Evolutionary conservation across 2,329 filamentous ascomycete species (phyloP).

Genomic region (Lachnellula cervina): DNA sequence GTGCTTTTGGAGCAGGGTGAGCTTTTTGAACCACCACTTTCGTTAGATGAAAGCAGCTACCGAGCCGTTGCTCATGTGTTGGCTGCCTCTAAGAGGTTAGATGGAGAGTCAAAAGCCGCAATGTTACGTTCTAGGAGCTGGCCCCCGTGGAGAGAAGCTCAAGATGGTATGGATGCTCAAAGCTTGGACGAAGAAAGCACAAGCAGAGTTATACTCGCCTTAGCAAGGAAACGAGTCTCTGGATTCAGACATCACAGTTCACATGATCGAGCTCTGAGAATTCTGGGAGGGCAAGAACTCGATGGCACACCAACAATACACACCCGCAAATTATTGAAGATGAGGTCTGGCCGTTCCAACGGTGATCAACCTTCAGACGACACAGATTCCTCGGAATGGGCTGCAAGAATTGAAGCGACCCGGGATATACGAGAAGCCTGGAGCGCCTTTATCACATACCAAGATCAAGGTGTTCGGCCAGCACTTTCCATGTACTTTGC

Average conservation of each 20-base stretch:
- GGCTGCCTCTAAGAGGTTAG: slow-evolving; percentile 48
- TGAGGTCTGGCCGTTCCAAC: background rate
- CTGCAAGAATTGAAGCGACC: slow-evolving; percentile 52
- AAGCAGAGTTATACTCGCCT: slow-evolving; percentile 49
- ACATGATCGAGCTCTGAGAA: slow-evolving; percentile 45
- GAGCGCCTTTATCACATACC: slow-evolving; percentile 37
- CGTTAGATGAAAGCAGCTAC: slow-evolving; percentile 49
- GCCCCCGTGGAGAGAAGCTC: slow-evolving; percentile 55
- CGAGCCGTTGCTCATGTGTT: slow-evolving; percentile 50
- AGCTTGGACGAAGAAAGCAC: slow-evolving; percentile 47
- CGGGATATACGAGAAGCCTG: slow-evolving; percentile 59
- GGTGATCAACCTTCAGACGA: too few species aligned
- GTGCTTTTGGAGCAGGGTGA: slow-evolving; percentile 49
- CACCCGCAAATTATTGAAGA: slow-evolving; percentile 36
- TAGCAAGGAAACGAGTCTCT: slow-evolving; percentile 50
- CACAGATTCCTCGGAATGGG: slow-evolving; percentile 38
- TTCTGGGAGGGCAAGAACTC: slow-evolving; percentile 47
- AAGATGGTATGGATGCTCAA: slow-evolving; percentile 56
- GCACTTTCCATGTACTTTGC: slow-evolving; percentile 47
- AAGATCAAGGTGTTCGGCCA: slow-evolving; percentile 34
- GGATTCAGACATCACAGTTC: slow-evolving; percentile 44
- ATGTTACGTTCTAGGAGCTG: slow-evolving; percentile 47
- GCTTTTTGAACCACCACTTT: slow-evolving; percentile 42
- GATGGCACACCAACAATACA: slow-evolving; percentile 55
- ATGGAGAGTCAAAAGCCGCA: slow-evolving; percentile 45